phyloP scores from a whole-genome alignment of 164 flowering plant genomes.

The Amborella trichopoda region DNA sequence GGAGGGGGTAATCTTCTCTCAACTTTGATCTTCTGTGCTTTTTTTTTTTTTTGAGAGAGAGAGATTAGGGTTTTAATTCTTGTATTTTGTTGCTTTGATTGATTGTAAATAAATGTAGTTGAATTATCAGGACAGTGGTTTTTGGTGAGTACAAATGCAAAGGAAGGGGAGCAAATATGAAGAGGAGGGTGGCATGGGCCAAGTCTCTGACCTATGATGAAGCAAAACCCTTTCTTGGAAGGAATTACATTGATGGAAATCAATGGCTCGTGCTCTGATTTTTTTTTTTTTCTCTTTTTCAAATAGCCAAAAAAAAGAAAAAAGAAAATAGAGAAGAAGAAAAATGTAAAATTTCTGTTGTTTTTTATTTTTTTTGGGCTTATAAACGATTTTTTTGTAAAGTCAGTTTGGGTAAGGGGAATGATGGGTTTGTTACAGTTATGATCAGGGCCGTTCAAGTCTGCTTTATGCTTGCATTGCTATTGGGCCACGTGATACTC shows the following conservation, averaged over 20 bases:
- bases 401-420: too few species aligned
- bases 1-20: conserved; percentile 20
- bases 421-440: too few species aligned
- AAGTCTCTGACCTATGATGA: conserved; percentile 35
- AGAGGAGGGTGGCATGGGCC: conserved; percentile 48
- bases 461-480: too few species aligned
- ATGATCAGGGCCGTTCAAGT: too few species aligned
- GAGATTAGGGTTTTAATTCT: not conserved
- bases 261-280: too few species aligned
- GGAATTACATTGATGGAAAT: conserved; percentile 43
- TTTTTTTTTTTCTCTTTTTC: too few species aligned
- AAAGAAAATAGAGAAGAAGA: too few species aligned
- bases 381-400: too few species aligned
- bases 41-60: not conserved
- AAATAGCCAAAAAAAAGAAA: too few species aligned
- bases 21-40: not conserved
- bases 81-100: not conserved
- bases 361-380: too few species aligned
- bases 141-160: conserved; percentile 62
- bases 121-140: conserved; percentile 41
- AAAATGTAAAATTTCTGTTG: too few species aligned
- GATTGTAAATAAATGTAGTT: not conserved
- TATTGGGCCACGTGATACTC: too few species aligned
- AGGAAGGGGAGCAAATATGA: conserved; percentile 60
- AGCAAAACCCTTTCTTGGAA: conserved; percentile 38